Base-by-base conservation (phyloP, 805 yeast genomes). In the Lachancea waltii region DNA sequence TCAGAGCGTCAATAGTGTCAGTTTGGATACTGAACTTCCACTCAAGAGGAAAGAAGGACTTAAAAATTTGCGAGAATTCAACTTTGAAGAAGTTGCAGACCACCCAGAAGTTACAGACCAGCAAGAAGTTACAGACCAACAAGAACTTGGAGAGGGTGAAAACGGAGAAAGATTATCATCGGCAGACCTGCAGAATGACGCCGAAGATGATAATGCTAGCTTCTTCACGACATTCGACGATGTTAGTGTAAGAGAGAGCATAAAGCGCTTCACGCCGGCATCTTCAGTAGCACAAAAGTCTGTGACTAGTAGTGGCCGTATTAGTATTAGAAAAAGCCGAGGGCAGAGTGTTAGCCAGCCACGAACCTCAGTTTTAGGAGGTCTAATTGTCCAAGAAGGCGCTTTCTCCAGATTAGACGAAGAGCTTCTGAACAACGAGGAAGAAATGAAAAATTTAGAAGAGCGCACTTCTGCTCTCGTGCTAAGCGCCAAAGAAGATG, bases 41-140 rank as follows among this genome's bases (percentile, higher is more conserved):
- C 13, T 72, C 45, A 61, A 54, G 40, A 79, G 78, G 56, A 79
- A 77, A 51, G 58, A 58, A 7, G 77, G 74, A 0, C 61, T 68
- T 30, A 58, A 60, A 10, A 70, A 79, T 47, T 58, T 81, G 33
- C 62, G 81, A 45, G 67, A 63, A 44, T 65, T 65, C 43, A 63
- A 64, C 15, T 63, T 62, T 36, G 70, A 60, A 34, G 42, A 36
- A 16, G 15, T 5, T 15, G n/a, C 15, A 14, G 35, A 38, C 9
- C 13, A 24, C 8, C 28, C 13, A 18, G 31, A 24, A 13, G 32
- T n/a, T 8, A 40, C 29, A 11, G 45, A 47, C 9, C 44, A 50
- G 6, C 56, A 51, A 21, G 42, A 51, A 37, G 7, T n/a, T 13
- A 22, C 25, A 22, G 7, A 8, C 11, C 25, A 7, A 7, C 25